phyloP scores from a whole-genome alignment of 305 asterid genomes.

The Striga hermonthica region DNA sequence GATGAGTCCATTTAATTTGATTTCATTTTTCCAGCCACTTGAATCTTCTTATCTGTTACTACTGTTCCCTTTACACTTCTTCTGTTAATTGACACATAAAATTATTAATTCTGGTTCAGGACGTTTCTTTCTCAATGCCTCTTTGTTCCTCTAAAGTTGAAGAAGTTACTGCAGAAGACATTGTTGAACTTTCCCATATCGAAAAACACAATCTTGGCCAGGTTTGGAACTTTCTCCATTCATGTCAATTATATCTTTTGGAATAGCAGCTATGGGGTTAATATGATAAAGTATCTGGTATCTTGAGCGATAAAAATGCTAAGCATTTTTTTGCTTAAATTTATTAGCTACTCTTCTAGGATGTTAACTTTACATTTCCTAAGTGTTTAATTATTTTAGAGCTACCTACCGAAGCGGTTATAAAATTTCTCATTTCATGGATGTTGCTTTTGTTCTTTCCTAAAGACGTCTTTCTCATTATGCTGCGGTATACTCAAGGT shows the following conservation, averaged over 20 bases:
- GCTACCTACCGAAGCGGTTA: slow-evolving; percentile 16
- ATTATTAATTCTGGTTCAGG: slow-evolving; percentile 48
- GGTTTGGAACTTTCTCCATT: slow-evolving; percentile 44
- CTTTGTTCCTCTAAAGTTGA: slow-evolving; percentile 70
- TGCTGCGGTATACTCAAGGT: slow-evolving; percentile 1
- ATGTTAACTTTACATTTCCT: neutral
- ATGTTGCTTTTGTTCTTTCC: slow-evolving; percentile 20
- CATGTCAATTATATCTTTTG: slow-evolving; percentile 21
- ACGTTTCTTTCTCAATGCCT: slow-evolving; percentile 84
- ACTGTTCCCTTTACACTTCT: slow-evolving; percentile 21
- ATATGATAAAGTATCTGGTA: slow-evolving; percentile 17
- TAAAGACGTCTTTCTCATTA: slow-evolving; percentile 2
- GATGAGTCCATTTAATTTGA: slow-evolving; percentile 13
- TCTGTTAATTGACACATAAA: slow-evolving; percentile 16
- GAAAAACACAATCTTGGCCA: slow-evolving; percentile 69
- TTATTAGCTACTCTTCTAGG: slow-evolving; percentile 22
- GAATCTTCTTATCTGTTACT: slow-evolving; percentile 9
- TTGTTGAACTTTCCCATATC: slow-evolving; percentile 74
- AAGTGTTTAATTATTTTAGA: neutral
- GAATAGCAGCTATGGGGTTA: slow-evolving; percentile 18
- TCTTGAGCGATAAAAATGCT: slow-evolving; percentile 20
- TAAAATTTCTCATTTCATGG: slow-evolving; percentile 10
- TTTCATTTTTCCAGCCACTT: slow-evolving; percentile 21
- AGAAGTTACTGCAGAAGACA: slow-evolving; percentile 77
- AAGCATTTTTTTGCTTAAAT: slow-evolving; percentile 15